Evolutionary conservation across 140 eudicot species (phyloP).

Genomic region (Oenanthe javanica): DNA sequence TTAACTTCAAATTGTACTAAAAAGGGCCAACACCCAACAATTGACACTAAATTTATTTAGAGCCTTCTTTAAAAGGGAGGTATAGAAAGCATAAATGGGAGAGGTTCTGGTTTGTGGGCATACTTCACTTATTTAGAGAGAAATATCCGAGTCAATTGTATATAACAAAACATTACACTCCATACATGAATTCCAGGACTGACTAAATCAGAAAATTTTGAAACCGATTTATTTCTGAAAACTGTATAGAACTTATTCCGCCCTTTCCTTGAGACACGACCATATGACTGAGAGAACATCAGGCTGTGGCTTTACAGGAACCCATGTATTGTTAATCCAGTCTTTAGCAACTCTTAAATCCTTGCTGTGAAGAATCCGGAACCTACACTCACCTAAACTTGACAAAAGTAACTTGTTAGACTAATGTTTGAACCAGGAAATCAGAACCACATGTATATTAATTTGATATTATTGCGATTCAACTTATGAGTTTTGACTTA

Average conservation of each 20-base stretch:
- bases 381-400: conserved; percentile 35
- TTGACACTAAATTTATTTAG: not conserved
- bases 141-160: not conserved
- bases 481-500: too few relatives aligned
- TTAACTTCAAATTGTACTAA: too few relatives aligned
- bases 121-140: not conserved
- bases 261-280: not conserved
- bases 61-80: not conserved
- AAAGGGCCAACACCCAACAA: not conserved
- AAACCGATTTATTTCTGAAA: not conserved
- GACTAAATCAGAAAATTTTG: not conserved
- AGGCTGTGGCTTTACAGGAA: conserved; percentile 30
- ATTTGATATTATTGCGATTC: not conserved
- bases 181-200: not conserved
- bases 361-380: conserved; percentile 18
- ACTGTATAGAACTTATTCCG: not conserved
- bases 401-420: not conserved
- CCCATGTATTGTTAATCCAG: conserved; percentile 45
- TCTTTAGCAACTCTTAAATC: conserved; percentile 45
- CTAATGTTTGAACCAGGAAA: not conserved
- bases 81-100: not conserved
- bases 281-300: conserved; percentile 28
- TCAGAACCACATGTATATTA: not conserved
- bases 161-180: not conserved
- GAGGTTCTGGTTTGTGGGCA: not conserved